Conservation (phyloP, 805 yeast species). For the Candida pini region DNA sequence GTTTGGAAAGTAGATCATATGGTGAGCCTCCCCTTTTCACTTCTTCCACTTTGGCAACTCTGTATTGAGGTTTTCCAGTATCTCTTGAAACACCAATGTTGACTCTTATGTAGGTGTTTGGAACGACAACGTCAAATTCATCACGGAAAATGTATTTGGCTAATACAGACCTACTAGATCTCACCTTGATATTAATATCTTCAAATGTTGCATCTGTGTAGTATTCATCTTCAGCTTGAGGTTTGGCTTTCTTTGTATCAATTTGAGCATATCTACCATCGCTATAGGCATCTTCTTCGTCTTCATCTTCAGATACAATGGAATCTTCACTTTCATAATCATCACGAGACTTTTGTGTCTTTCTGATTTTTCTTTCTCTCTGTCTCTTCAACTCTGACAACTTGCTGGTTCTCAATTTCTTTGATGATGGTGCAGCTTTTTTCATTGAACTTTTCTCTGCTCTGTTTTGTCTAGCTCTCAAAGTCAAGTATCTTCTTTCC, state of each 20-base stretch:
- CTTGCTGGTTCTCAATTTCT: constrained; percentile 28
- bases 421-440: constrained; percentile 19
- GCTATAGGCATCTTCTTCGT: constrained; percentile 37
- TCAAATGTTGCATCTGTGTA: constrained; percentile 42
- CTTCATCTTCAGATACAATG: constrained; percentile 37
- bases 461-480: constrained; percentile 64
- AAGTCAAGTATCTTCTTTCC: constrained; percentile 77
- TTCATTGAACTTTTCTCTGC: constrained; percentile 30
- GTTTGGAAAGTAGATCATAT: constrained; percentile 37
- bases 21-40: constrained; percentile 36
- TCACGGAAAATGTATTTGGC: constrained; percentile 77
- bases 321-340: constrained; percentile 40
- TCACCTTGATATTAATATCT: constrained; percentile 61
- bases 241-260: constrained; percentile 34
- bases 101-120: constrained; percentile 76
- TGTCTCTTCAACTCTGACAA: constrained; percentile 32
- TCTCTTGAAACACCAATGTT: constrained; percentile 69
- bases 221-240: constrained; percentile 34
- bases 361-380: constrained; percentile 31
- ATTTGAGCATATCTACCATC: constrained; percentile 22
- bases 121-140: constrained; percentile 62
- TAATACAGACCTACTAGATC: constrained; percentile 73
- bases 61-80: constrained; percentile 60
- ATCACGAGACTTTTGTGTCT: constrained; percentile 15
- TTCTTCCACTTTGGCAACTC: constrained; percentile 77